Base-by-base conservation (phyloP, 441 rosid genomes). In the Populus hybrid region DNA sequence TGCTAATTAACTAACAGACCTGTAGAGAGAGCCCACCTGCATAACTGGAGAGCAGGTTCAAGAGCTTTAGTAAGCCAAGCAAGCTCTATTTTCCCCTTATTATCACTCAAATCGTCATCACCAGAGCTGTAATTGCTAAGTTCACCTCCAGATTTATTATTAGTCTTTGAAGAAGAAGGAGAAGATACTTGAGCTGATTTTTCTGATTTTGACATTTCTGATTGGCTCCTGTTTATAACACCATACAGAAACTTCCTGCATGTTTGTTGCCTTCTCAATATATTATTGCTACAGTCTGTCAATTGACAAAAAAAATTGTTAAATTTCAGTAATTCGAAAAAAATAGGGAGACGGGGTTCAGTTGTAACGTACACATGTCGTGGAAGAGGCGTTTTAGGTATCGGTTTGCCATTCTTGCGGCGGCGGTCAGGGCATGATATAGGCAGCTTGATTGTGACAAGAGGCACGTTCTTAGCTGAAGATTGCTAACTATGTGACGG, bases 31-130 rank as follows among this genome's bases (percentile, higher is more conserved):
- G 92, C 94, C 95, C 91, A 87, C 87, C 87, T 84, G 83, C 90
- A 94, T 36, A 93, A 75, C 74, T 91, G 95, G 69, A 90, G 69
- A 80, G 97, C 98, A 63, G 97, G 99, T 69, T 91, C 99, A 72
- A 95, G 87, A 64, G 95, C 90, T 81, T 82, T 94, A 0, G 91
- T 79, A 76, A 95, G 94, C 97, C 99, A 95, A 72, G 89, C 91
- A 34, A 88, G 78, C 85, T 91, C 97, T 28, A 91, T 67, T 11
- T 74, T 93, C 97, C 97, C 90, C 74, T 88, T 93, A 67, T 85
- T 82, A 81, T 88, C 92, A 57, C 78, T 75, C 30, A 81, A 63
- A 73, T 90, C 90, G 46, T 89, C 91, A 34, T 89, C 91, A 72
- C 88, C 82, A 5, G 92, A 86, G 67, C 88, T 80, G 73, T 81